Evolutionary conservation across 2,329 filamentous ascomycete species (phyloP), one percentile per base, ranked within the genome.

Genomic region (Fusarium compactum): DNA sequence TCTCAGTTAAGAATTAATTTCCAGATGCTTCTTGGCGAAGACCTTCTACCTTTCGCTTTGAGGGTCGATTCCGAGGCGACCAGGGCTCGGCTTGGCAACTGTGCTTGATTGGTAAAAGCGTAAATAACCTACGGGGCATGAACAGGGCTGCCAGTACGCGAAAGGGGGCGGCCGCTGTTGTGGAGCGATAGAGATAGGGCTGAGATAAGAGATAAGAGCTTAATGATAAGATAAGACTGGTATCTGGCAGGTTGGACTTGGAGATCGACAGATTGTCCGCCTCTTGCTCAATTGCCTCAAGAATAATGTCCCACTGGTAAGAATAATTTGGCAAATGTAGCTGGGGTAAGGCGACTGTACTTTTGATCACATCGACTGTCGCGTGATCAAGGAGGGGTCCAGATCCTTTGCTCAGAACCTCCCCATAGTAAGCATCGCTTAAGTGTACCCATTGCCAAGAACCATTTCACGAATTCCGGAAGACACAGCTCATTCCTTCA

Each of bases 1-100:
- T 43, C 20, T 30, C 46, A 20, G 10, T 29, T 30, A 43, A 16
- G 29, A 57, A 27, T 29, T 66, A 66, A 66, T 66, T 55, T 66
- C 63, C 48, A 62, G 30, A 27, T 34, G 24, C 8, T 34, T 50
- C 63, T 67, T 66, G 63, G 62, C 62, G 55, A 44, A 43, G 54
- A 30, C n/a, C 3, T 9, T 43, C 38, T 52, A 25, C 20, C n/a
- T 34, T 52, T 52, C 24, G 32, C 18, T 18, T 24, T 27, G 32
- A 52, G 24, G 50, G 24, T 52, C 50, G 27, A 25, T 29, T 41
- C 22, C 32, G 50, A 52, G 15, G 32, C 5, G 34, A n/a, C 24
- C 10, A 8, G 48, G 46, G 12, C 16, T 41, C 29, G 18, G 14
- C 53, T 65, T 48, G 44, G 59, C 45, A 46, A 18, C 9, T 18